phyloP scores from a whole-genome alignment of 192 early-diverging fungal species.

The Mortierella alpina region DNA sequence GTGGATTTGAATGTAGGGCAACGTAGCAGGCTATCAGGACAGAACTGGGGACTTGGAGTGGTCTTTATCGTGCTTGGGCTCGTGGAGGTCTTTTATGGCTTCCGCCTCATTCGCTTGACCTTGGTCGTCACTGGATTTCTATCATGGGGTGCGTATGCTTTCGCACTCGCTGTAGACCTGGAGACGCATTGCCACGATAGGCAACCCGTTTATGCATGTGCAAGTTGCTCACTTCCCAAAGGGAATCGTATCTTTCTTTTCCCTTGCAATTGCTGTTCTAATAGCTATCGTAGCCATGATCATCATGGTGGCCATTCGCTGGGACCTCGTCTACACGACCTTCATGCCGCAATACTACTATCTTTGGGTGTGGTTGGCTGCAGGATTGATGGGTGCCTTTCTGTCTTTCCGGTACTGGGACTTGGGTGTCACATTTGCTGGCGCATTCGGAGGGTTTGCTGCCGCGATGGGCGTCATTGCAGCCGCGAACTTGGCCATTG shows the following conservation, averaged over 20 bases:
- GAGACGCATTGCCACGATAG: no score
- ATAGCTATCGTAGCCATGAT: constrained; percentile 38
- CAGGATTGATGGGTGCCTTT: constrained; percentile 24
- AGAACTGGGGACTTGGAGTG: constrained; percentile 27
- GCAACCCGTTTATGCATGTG: no score
- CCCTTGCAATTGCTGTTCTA: no score
- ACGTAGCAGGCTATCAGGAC: constrained; percentile 2
- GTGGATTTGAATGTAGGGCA: constrained; percentile 35
- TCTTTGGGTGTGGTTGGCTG: constrained; percentile 41
- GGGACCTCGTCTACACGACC: constrained; percentile 47
- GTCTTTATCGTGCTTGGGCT: constrained; percentile 33
- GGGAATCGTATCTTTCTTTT: neutral
- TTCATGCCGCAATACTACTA: constrained; percentile 37
- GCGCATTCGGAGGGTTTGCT: constrained; percentile 47
- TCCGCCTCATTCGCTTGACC: constrained; percentile 40
- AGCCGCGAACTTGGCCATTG: constrained; percentile 27
- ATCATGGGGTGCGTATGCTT: constrained; percentile 27
- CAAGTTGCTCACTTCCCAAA: neutral
- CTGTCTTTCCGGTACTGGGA: constrained; percentile 49
- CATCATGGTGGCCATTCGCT: constrained; percentile 46
- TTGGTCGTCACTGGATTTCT: constrained; percentile 42
- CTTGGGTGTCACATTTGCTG: constrained; percentile 40
- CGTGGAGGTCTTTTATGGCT: constrained; percentile 44
- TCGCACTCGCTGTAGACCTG: neutral
- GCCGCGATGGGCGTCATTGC: constrained; percentile 44